These are phyloP conservation scores for Leptoxyphium fumago DNA, from an alignment of 2,329 filamentous ascomycete species.

Conservation along the genomic window DNA sequence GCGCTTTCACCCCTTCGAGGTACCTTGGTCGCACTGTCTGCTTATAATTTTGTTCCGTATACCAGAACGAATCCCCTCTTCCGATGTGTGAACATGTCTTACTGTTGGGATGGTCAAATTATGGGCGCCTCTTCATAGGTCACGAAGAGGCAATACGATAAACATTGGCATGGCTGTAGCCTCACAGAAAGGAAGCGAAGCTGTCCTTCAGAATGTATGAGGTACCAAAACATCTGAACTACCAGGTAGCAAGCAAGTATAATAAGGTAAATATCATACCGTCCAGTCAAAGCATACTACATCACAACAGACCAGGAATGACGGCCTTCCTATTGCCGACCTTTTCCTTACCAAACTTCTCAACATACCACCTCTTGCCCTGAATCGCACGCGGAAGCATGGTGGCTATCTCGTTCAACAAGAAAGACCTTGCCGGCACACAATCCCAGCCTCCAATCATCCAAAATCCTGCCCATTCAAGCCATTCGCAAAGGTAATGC, in stretches of 20 bases:
- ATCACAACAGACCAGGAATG: conserved; percentile 42
- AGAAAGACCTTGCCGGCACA: conserved; percentile 63
- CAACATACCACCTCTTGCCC: conserved; percentile 72
- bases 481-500: conserved; percentile 93
- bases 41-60: too few relatives aligned
- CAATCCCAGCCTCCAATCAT: conserved; percentile 53
- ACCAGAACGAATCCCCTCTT: too few relatives aligned
- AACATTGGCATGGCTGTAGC: too few relatives aligned
- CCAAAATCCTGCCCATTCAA: conserved; percentile 88
- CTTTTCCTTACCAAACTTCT: conserved; percentile 75
- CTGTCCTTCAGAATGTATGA: too few relatives aligned
- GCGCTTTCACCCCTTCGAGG: too few relatives aligned
- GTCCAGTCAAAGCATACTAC: not conserved
- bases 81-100: too few relatives aligned
- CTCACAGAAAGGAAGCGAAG: too few relatives aligned
- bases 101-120: too few relatives aligned
- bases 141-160: too few relatives aligned
- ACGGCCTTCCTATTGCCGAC: conserved; percentile 62
- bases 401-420: conserved; percentile 70
- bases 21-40: too few relatives aligned
- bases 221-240: too few relatives aligned
- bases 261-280: not conserved
- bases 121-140: too few relatives aligned
- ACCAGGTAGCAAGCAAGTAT: not conserved
- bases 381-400: conserved; percentile 79